Evolutionary conservation across 345 rosid genomes (phyloP), one percentile per base, ranked within the genome.

Genomic region (Cardiospermum halicacabum): DNA sequence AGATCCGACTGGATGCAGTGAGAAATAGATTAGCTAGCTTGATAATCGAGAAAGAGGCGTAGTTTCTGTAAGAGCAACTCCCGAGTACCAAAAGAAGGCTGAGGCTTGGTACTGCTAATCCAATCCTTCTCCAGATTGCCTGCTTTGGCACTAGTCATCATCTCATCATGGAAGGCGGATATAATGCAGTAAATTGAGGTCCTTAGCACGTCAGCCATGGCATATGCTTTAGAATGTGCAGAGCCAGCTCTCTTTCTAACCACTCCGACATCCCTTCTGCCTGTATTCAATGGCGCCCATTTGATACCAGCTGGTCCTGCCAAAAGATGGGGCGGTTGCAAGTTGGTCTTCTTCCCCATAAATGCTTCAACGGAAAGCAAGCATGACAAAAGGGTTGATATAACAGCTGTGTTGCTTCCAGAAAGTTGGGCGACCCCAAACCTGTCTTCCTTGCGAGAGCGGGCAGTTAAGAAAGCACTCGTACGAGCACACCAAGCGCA

Each of bases 361-460:
- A 82, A 85, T 54, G 93, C 75, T 76, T 91, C 99, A 27, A 85
- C 82, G 5, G 96, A 91, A 10, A 94, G 83, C 36, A 94, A 72
- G 81, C 89, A 87, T 9, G 93, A 86, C 30, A 89, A 18, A 34
- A 94, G 91, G 8, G 87, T 79, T 4, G 97, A 91, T 67, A 87
- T 49, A 51, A 83, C 88, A 55, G 88, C 77, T 10, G 95, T 74
- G 53, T 84, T 91, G 70, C 93, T 84, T 66, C 99, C 95, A 27
- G 97, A 84, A 28, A 94, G 81, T 74, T 91, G 99, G 34, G 99
- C 99, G 56, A 94, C 92, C 48, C 99, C 97, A 57, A 75, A 90
- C 54, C 91, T 83, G 79, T 91, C 97, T 73, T 94, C 96, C 39
- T 74, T 70, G 67, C 60, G 92, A 7, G 99, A 94, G 69, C 73